A percentile compares a stretch with the other conserved stretches of the same genome.
Conservation (phyloP, 1,284 basidiomycete species). For the Moniliophthora roreri region DNA sequence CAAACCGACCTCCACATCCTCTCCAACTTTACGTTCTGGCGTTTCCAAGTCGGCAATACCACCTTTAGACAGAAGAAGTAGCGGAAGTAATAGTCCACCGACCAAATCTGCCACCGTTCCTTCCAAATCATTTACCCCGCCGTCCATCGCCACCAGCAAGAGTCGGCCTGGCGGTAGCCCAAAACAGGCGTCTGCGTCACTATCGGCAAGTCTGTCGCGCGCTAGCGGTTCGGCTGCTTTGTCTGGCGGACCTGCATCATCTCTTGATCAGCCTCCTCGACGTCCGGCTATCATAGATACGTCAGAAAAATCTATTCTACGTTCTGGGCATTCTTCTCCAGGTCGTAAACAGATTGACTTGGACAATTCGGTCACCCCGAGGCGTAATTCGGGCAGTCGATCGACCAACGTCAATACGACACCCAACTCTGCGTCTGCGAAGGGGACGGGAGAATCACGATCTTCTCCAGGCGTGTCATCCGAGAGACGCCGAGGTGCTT, state of each 20-base stretch:
- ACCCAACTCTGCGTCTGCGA: conserved; percentile 32
- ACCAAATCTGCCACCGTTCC: conserved; percentile 37
- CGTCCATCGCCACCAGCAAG: conserved; percentile 30
- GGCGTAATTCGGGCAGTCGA: conserved; percentile 46
- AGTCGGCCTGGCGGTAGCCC: conserved; percentile 47
- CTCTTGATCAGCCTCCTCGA: conserved; percentile 44
- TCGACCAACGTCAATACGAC: conserved; percentile 42
- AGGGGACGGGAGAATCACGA: conserved; percentile 28
- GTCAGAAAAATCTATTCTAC: conserved; percentile 36
- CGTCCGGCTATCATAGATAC: conserved; percentile 45
- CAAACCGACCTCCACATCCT: conserved; percentile 20
- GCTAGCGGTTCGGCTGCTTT: conserved; percentile 35
- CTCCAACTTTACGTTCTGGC: conserved; percentile 22
- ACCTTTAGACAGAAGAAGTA: conserved; percentile 49
- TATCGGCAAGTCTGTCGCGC: conserved; percentile 41
- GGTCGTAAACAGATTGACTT: conserved; percentile 58
- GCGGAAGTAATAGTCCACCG: conserved; percentile 38
- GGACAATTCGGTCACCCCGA: conserved; percentile 39
- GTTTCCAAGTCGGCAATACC: conserved; percentile 33
- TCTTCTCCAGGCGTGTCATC: background rate
- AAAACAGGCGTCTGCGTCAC: conserved; percentile 37
- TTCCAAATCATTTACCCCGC: conserved; percentile 29
- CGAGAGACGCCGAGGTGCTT: conserved; percentile 15
- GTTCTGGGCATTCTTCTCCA: conserved; percentile 55
- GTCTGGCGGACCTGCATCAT: conserved; percentile 30